These are phyloP conservation scores for Claviceps sp. DNA, from an alignment of 2,329 filamentous ascomycete species.

Conservation along the genomic window DNA sequence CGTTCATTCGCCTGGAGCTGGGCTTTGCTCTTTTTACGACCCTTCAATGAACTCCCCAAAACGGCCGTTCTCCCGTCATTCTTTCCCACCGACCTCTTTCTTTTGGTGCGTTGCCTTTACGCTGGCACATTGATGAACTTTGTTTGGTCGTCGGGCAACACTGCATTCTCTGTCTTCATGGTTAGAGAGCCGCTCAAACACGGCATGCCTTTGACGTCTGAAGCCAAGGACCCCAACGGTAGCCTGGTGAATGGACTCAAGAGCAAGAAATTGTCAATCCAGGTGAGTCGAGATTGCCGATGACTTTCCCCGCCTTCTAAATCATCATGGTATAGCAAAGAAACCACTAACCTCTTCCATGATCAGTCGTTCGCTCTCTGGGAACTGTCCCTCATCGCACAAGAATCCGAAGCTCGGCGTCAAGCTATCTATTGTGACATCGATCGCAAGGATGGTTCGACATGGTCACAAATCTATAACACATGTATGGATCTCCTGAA, in stretches of 20 bases:
- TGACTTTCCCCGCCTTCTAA: not conserved
- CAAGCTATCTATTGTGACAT: slow-evolving; percentile 79
- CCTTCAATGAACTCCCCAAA: slow-evolving; percentile 64
- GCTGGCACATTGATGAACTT: slow-evolving; percentile 55
- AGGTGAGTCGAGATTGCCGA: slow-evolving; percentile 32
- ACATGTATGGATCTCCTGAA: slow-evolving; percentile 58
- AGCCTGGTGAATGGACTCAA: slow-evolving; percentile 75
- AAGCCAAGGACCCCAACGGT: slow-evolving; percentile 84
- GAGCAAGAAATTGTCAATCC: slow-evolving; percentile 66
- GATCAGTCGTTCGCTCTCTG: slow-evolving; percentile 72
- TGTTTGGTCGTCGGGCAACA: slow-evolving; percentile 66
- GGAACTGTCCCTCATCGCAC: slow-evolving; percentile 73
- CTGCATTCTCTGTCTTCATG: slow-evolving; percentile 68
- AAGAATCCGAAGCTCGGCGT: slow-evolving; percentile 59
- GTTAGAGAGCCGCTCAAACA: slow-evolving; percentile 73
- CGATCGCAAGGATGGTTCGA: slow-evolving; percentile 64
- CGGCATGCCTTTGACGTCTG: slow-evolving; percentile 66
- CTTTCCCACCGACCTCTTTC: slow-evolving; percentile 43
- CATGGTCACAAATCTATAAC: slow-evolving; percentile 66
- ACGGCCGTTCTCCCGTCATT: slow-evolving; percentile 48
- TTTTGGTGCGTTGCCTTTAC: slow-evolving; percentile 41
- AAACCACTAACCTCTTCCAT: slow-evolving; percentile 9
- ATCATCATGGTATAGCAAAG: not conserved
- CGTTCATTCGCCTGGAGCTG: slow-evolving; percentile 54
- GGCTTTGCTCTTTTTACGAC: slow-evolving; percentile 55